A percentile compares a stretch with the other conserved stretches of the same genome.
phyloP scores from a whole-genome alignment of 164 flowering plant genomes.

The Annona squamosa region DNA sequence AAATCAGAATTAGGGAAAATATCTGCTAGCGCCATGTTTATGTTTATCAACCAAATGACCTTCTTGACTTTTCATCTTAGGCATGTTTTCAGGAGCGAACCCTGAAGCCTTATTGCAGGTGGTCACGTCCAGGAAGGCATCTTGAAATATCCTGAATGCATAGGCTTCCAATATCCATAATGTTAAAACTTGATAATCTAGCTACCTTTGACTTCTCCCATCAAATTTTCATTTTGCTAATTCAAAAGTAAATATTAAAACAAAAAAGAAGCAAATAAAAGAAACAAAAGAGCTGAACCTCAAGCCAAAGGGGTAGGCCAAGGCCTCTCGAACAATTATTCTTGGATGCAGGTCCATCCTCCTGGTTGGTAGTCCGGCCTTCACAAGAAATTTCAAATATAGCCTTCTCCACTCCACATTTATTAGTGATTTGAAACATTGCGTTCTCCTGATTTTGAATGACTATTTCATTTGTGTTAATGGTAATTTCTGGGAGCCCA shows the following conservation, averaged over 20 bases:
- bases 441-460: conserved; percentile 70
- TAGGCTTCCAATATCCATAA: no score
- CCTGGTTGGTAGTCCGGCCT: conserved; percentile 46
- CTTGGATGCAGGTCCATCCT: conserved; percentile 46
- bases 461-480: conserved; percentile 55
- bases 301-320: conserved; percentile 97
- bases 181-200: no score
- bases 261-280: no score
- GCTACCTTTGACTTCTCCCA: no score
- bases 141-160: background rate
- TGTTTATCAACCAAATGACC: background rate
- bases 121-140: background rate
- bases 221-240: no score
- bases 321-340: conserved; percentile 49
- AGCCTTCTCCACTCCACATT: conserved; percentile 39
- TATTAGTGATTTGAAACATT: conserved; percentile 61
- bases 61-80: no score
- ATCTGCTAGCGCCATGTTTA: background rate
- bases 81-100: no score
- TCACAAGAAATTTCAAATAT: conserved; percentile 58
- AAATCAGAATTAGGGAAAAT: background rate
- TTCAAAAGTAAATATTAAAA: no score
- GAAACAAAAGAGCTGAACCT: conserved; percentile 36
- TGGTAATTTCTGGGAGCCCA: conserved; percentile 56
- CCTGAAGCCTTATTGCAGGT: no score